Base-by-base conservation (phyloP, 2,329 filamentous ascomycete genomes). In the Phialophora chinensis region DNA sequence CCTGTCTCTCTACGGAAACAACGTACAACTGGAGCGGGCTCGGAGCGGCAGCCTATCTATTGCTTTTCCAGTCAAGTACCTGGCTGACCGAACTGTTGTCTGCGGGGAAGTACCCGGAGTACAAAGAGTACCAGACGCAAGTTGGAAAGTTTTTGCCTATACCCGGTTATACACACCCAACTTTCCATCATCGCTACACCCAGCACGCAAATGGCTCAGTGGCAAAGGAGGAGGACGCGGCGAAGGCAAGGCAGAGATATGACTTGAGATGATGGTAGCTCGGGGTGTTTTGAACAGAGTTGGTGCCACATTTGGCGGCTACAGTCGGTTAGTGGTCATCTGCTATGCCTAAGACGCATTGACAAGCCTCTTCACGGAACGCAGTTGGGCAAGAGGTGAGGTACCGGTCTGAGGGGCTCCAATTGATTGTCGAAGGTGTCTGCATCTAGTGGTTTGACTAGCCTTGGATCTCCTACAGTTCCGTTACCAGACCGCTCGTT, bases 11-110 rank as follows among this genome's bases (percentile, higher is more conserved):
- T 62, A 91, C 89, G 35, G 85, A 88, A 63, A 87, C 84, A 1
- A 82, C 89, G 50, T 89, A 89, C 76, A 94, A 90, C 78, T 99
- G 93, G 92, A 88, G 91, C 1, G 87, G 86, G 58, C 76, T 87
- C 10, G 95, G 94, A 8, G 85, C 89, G 0, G 74, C 89, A 4
- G 82, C 83, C 55, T 90, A 97, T 72, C 78, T 97, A 25, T 76
- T 91, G 56, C 84, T 99, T 8, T 99, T 99, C 80, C 93, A 96
- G 77, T 90, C 86, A 29, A 97, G 93, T 70, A 97, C 93, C 0
- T 89, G 86, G 82, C 85, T 99, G 49, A 98, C 95, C 0, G 95
- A 99, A 80, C 75, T 83, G 52, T 90, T 98, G 72, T 93, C 90
- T 1, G 80, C 88, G 2, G 82, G 84, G 62, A 99, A 98, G 78